Evolutionary conservation across 805 yeast genomes (phyloP), one percentile per base, ranked within the genome.

Genomic region (Scheffersomyces amazonensis): DNA sequence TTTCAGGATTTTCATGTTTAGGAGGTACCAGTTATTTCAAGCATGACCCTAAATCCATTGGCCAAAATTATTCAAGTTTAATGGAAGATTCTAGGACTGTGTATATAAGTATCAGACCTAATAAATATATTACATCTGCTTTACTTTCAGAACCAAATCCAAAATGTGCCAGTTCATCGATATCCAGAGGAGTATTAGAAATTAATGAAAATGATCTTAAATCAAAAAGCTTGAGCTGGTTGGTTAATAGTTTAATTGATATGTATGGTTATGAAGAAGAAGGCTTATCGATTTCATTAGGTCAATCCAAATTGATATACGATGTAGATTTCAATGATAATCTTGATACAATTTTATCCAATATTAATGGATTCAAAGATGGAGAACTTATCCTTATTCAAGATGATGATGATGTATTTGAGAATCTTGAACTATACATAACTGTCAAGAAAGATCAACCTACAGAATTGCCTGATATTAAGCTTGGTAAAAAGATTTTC

Each of bases 281-380:
- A 1, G 80, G 71, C 27, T 80, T 83, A 27, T 72, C 87, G 2
- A 53, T 86, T 5, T 73, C 83, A 16, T 65, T 81, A 18, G 83
- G 82, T 3, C 62, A 67, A 27, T 75, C 78, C 24, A 73, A 75
- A 47, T 69, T 93, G 42, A 56, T 93, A 7, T 87, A 87, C 49
- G 99, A 93, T 61, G 72, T 72, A 40, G 99, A 91, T 53, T 89
- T 87, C 57, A 96, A 87, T 35, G 98, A 90, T 52, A 82, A 91
- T 52, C 50, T 70, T 10, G 66, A 63, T 0, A 68, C 64, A 23
- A 56, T 69, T 0, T 61, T 93, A 13, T 40, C 45, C 1, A 76
- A 75, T 1, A 40, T 66, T 9, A 58, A 83, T 12, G 83, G 84
- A 8, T 64, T 89, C 20, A 49, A 46, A 5, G 62, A 67, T 35